A percentile compares a stretch with the other conserved stretches of the same genome.
phyloP scores from a whole-genome alignment of 2,329 filamentous ascomycete genomes.

The Aspergillus tamarii region DNA sequence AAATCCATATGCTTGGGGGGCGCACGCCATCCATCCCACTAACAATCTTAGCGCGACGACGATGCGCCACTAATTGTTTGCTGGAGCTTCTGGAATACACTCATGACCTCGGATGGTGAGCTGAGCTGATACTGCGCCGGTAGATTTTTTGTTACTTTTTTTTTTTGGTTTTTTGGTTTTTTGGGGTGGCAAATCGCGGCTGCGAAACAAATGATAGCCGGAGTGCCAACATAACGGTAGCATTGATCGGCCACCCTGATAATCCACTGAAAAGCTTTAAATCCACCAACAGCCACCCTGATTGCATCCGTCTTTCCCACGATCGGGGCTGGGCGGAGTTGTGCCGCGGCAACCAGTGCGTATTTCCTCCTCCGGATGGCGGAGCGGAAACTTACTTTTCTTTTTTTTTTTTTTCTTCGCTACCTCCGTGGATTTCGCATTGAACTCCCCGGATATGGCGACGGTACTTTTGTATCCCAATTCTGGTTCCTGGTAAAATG shows the following conservation, averaged over 20 bases:
- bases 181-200: not conserved
- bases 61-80: not conserved
- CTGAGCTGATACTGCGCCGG: not conserved
- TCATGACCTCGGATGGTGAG: constrained; percentile 2
- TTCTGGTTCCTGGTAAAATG: not conserved
- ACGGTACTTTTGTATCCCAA: not conserved
- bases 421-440: not conserved
- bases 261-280: not conserved
- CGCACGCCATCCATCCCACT: constrained; percentile 1
- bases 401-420: no score
- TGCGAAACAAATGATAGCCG: not conserved
- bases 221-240: not conserved
- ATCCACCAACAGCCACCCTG: not conserved
- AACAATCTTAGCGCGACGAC: not conserved
- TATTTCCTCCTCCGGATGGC: not conserved
- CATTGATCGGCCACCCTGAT: not conserved
- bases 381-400: not conserved
- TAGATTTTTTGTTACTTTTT: not conserved
- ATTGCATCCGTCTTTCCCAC: not conserved
- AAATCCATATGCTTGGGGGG: not conserved
- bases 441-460: not conserved
- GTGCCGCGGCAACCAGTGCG: not conserved
- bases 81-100: constrained; percentile 3
- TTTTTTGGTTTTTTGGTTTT: not conserved
- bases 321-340: not conserved